Base-by-base conservation (phyloP, 805 yeast genomes). In the Debaryomyces maramus region DNA sequence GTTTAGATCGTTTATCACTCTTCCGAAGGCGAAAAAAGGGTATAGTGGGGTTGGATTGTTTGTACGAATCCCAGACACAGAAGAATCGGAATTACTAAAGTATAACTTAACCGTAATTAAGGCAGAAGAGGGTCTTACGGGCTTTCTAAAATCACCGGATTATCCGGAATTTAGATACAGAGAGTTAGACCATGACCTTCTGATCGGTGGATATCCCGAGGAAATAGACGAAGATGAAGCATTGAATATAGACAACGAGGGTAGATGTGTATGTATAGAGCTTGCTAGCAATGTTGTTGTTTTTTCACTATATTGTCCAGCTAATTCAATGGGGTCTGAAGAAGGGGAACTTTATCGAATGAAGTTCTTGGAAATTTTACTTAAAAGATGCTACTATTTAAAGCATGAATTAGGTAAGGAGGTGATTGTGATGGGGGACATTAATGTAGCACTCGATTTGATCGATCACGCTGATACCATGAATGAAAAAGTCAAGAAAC, bases 121-220 rank as follows among this genome's bases (percentile, higher is more conserved):
- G 47, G 97, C 90, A 0, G 98, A 93, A 56, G 96, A 91, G 60
- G 99, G 99, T 0, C 67, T 93, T 6, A 85, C 97, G 0, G 99
- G 98, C 0, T 63, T 66, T 44, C 55, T 80, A 20, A 48, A 48
- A 21, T 43, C 52, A 8, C 52, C 52, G 3, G 43, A 39, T 18
- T 35, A 40, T 31, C 39, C 32, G n/a, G 38, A 24, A 13, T 27
- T 21, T 6, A n/a, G 36, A 2, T 55, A 47, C 32, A 40, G 55
- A 31, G 52, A 48, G 26, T 27, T 42, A 7, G 34, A 50, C 51
- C 3, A 61, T 56, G 50, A 43, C 60, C 20, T 41, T 8, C 48
- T 75, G 5, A 85, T 88, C 29, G 96, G 97, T 17, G 95, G 93
- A 0, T 89, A 88, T 52, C 80, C 80, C 2, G 59, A 53, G 2